Percentiles rank a stretch among this genome's conserved stretches.
phyloP scores from a whole-genome alignment of 192 early-diverging fungal genomes.

The Geranomyces michiganensis region DNA sequence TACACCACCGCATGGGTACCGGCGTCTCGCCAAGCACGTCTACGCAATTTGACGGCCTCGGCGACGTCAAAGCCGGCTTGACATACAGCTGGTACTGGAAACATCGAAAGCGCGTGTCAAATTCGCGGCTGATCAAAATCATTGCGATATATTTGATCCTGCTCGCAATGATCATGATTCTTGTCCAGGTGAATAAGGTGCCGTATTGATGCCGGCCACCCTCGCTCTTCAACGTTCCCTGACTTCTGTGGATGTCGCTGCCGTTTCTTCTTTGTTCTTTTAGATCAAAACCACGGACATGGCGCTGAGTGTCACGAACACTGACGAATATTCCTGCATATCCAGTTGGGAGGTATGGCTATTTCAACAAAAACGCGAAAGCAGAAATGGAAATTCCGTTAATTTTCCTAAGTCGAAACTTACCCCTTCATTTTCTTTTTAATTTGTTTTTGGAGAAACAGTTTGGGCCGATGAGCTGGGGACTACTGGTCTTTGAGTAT shows the following conservation, averaged over 20 bases:
- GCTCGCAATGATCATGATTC: background rate
- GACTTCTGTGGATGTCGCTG: too few relatives aligned
- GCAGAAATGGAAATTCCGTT: background rate
- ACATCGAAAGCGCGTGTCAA: slow-evolving; percentile 7
- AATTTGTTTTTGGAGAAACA: too few relatives aligned
- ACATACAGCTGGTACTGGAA: slow-evolving; percentile 10
- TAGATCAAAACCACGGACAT: slow-evolving; percentile 9
- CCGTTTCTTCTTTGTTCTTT: too few relatives aligned
- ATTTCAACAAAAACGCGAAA: too few relatives aligned
- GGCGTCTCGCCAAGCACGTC: background rate
- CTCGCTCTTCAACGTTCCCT: too few relatives aligned
- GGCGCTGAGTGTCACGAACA: background rate
- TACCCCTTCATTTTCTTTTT: too few relatives aligned
- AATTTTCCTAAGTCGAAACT: too few relatives aligned
- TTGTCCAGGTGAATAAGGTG: too few relatives aligned
- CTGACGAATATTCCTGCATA: background rate
- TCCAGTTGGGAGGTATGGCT: slow-evolving; percentile 27
- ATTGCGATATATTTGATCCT: background rate
- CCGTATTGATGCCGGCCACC: too few relatives aligned
- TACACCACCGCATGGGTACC: background rate
- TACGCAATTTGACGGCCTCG: background rate
- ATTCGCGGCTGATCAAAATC: background rate
- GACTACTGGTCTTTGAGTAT: background rate
- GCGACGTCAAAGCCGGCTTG: background rate
- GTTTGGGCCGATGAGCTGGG: background rate